Conservation (phyloP, 306 rosid genomes). For the Senna tora region DNA sequence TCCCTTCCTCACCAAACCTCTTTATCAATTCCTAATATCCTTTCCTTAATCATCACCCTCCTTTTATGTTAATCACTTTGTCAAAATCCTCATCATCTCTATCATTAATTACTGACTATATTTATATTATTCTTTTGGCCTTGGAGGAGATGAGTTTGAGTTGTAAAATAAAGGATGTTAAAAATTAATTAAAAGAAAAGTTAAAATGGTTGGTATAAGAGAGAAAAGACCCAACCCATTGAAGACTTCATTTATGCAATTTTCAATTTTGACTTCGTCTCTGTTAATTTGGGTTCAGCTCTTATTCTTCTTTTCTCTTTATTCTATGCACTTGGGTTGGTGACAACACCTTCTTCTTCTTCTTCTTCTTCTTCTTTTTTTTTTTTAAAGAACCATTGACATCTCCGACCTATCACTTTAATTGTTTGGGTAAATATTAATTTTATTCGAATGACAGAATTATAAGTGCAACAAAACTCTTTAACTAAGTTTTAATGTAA, state of each 20-base stretch:
- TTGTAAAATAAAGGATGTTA: neutral
- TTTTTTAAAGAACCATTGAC: too few relatives aligned
- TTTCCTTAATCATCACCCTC: conserved; percentile 4
- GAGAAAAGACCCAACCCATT: neutral
- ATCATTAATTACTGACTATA: too few relatives aligned
- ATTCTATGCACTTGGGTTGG: neutral
- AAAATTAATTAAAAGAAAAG: neutral
- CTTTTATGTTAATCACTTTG: neutral
- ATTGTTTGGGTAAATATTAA: too few relatives aligned
- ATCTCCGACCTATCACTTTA: too few relatives aligned
- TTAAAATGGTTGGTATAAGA: conserved; percentile 37
- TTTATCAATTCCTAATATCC: neutral
- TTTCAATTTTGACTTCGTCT: too few relatives aligned
- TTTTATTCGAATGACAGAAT: too few relatives aligned
- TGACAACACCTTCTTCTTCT: too few relatives aligned
- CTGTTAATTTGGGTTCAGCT: too few relatives aligned
- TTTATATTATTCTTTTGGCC: too few relatives aligned
- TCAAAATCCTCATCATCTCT: conserved; percentile 5
- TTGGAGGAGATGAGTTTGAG: neutral
- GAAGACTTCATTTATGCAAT: neutral
- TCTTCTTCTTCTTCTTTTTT: too few relatives aligned
- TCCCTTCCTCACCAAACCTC: conserved; percentile 57
- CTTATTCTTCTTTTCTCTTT: neutral
- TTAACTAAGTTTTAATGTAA: too few relatives aligned
- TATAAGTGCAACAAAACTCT: too few relatives aligned